Base-by-base conservation (phyloP, 345 rosid genomes). In the Bruguiera gymnorhiza region DNA sequence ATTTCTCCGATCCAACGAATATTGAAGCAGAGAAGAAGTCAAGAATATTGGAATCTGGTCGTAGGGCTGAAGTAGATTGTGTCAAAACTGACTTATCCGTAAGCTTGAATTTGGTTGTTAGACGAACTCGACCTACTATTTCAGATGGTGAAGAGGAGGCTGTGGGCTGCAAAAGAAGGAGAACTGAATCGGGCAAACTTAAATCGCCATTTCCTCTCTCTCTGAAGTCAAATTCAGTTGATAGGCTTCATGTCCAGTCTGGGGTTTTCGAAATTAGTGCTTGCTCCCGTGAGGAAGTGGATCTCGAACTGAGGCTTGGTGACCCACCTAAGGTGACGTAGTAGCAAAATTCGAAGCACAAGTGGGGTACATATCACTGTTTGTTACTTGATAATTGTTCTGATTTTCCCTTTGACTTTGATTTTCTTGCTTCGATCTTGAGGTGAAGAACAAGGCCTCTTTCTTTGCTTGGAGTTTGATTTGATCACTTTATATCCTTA, bases 221-320 rank as follows among this genome's bases (percentile, higher is more conserved):
- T 54, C 52, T 76, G 34, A 76, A 75, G 73, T 79, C 89, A 53
- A 70, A 79, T 67, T 69, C 89, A 21, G 67, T 75, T 58, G 80
- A 77, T 63, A 77, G 66, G 71, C 78, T 73, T 75, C 75, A 54
- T 72, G 69, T 79, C 23, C 72, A 63, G 71, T 70, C 76, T 52
- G 86, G 83, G 67, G 79, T 75, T 60, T 56, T 62, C 37, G 82
- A 82, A 70, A 83, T 78, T 21, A 81, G 80, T 70, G 77, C 77
- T 67, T 74, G 73, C 69, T 67, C 74, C 8, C 69, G 73, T 61
- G 91, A 91, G 70, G 98, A 88, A 29, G 63, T 93, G 77, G 98
- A 93, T 86, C 98, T 93, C 67, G 98, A 93, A 80, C 97, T 93
- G 67, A 83, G 98, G 81, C 96, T 93, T 46, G 97, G 96, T 7